Percentiles rank a stretch among this genome's conserved stretches.
Conservation (phyloP, 352 stramenopile genomes). For the Phytophthora rubi region DNA sequence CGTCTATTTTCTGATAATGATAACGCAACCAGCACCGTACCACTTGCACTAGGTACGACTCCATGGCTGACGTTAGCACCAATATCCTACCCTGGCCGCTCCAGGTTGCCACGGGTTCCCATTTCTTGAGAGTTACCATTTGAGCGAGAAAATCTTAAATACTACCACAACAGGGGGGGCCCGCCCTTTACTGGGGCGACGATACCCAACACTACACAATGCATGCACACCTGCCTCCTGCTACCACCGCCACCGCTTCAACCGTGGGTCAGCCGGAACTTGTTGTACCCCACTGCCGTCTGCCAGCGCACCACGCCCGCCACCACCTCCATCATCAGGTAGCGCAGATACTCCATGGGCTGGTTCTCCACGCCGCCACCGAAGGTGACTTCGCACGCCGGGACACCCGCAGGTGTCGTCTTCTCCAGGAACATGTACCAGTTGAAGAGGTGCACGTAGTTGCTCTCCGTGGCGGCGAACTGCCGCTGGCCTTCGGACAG, state of each 20-base stretch:
- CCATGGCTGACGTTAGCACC: too few relatives aligned
- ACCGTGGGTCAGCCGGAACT: constrained; percentile 49
- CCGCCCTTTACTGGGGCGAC: constrained; percentile 20
- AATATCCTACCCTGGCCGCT: too few relatives aligned
- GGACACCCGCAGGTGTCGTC: constrained; percentile 18
- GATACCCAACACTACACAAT: constrained; percentile 22
- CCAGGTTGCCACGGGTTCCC: too few relatives aligned
- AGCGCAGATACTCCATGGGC: constrained; percentile 59
- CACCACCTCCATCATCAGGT: constrained; percentile 73
- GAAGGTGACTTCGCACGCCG: constrained; percentile 70
- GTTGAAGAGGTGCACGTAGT: constrained; percentile 71
- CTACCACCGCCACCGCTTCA: constrained; percentile 9
- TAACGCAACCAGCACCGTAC: too few relatives aligned
- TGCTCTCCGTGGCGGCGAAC: constrained; percentile 57
- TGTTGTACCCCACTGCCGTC: constrained; percentile 61
- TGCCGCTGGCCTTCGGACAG: constrained; percentile 46
- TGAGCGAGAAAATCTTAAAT: constrained; percentile 28
- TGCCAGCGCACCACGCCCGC: constrained; percentile 72
- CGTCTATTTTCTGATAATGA: constrained; percentile 1
- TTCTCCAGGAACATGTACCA: constrained; percentile 81
- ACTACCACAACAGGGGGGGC: constrained; percentile 17
- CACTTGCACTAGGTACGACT: too few relatives aligned
- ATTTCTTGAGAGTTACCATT: constrained; percentile 14
- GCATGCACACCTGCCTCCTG: constrained; percentile 10
- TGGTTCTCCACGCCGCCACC: constrained; percentile 61